These are phyloP conservation scores for Cicer arietinum DNA, from an alignment of 306 rosid genomes.

Conservation along the genomic window DNA sequence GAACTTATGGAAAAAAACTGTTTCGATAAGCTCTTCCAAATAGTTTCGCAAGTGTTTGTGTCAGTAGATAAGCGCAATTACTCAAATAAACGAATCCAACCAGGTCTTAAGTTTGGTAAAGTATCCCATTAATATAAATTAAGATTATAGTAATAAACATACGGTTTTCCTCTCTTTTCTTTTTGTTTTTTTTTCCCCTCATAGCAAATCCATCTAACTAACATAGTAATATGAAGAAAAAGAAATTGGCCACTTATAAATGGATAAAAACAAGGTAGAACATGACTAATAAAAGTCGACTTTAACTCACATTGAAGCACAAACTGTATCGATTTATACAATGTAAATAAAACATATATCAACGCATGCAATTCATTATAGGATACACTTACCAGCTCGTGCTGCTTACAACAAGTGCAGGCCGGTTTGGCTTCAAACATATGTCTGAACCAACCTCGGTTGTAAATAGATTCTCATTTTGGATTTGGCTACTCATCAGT, in stretches of 20 bases:
- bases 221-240: conserved; percentile 3
- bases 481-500: conserved; percentile 48
- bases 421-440: conserved; percentile 69
- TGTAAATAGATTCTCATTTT: conserved; percentile 66
- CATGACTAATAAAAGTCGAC: neutral
- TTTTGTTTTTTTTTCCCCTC: neutral
- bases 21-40: no score
- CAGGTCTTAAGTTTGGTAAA: neutral
- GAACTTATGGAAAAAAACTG: no score
- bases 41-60: no score
- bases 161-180: no score
- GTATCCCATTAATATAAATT: conserved; percentile 9
- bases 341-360: conserved; percentile 14
- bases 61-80: no score
- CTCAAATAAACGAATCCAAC: no score
- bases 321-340: neutral
- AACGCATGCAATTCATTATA: conserved; percentile 24
- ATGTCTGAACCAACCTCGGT: conserved; percentile 53
- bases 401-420: conserved; percentile 95
- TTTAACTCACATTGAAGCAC: conserved; percentile 20
- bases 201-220: conserved; percentile 14
- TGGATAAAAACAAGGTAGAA: neutral
- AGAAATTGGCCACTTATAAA: conserved; percentile 24
- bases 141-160: neutral
- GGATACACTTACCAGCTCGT: conserved; percentile 81